Conservation (phyloP, 1,284 basidiomycete species). For the Gymnopus androsaceus region DNA sequence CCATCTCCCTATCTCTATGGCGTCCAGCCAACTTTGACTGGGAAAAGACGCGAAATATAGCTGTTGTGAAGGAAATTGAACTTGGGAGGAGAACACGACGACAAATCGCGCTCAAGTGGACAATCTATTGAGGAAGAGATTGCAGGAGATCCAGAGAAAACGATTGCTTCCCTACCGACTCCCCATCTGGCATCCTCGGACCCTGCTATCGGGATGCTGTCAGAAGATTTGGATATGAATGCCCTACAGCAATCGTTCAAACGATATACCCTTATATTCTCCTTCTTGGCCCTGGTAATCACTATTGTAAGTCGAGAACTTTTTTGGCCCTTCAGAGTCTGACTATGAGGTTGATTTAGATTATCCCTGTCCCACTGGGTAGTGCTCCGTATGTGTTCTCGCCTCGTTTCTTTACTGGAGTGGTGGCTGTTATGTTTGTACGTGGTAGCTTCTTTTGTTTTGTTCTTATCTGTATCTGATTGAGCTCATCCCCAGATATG, state of each 20-base stretch:
- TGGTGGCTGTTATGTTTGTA: slow-evolving; percentile 21
- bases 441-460: slow-evolving; percentile 3
- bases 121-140: not conserved
- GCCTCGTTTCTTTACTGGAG: slow-evolving; percentile 18
- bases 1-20: slow-evolving; percentile 38
- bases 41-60: slow-evolving; percentile 24
- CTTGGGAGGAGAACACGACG: not conserved
- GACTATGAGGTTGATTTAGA: slow-evolving; percentile 2
- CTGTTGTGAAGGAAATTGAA: slow-evolving; percentile 9
- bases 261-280: slow-evolving; percentile 21
- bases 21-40: slow-evolving; percentile 45
- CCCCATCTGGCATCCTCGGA: not conserved
- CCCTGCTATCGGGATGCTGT: not conserved
- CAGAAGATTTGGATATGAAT: slow-evolving; percentile 21
- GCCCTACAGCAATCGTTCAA: slow-evolving; percentile 23
- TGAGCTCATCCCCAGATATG: slow-evolving; percentile 14
- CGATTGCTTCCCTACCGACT: not conserved
- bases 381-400: slow-evolving; percentile 22
- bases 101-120: not conserved
- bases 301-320: slow-evolving; percentile 21
- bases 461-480: not conserved
- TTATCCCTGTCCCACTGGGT: slow-evolving; percentile 24
- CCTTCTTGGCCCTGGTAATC: slow-evolving; percentile 21
- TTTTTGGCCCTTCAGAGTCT: not conserved
- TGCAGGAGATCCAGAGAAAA: not conserved